Evolutionary conservation across 1,284 basidiomycete species (phyloP).

Genomic region (Termitomyces sp.): DNA sequence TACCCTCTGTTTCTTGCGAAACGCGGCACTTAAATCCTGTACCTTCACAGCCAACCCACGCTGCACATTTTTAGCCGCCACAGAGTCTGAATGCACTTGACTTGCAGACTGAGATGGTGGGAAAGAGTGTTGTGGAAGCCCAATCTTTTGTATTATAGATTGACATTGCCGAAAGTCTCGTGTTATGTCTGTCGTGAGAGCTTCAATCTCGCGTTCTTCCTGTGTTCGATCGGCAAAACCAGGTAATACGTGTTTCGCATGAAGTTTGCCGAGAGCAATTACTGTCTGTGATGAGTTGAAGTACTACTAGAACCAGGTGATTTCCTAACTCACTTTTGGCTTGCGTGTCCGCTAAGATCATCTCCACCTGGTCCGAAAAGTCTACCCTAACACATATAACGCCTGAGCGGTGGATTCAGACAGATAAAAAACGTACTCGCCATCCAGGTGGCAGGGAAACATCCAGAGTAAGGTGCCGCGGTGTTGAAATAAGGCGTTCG

Average conservation of each 20-base stretch:
- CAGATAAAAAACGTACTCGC: constrained; percentile 27
- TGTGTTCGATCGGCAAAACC: constrained; percentile 92
- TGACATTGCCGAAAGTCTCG: constrained; percentile 87
- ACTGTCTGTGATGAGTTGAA: constrained; percentile 42
- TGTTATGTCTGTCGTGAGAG: constrained; percentile 84
- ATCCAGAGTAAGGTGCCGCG: constrained; percentile 52
- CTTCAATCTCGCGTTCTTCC: constrained; percentile 93
- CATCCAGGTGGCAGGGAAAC: constrained; percentile 69
- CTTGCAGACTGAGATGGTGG: constrained; percentile 36
- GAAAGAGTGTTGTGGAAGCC: constrained; percentile 40
- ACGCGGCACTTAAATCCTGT: constrained; percentile 89
- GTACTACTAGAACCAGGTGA: constrained; percentile 17
- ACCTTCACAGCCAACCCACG: constrained; percentile 91
- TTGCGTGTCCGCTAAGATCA: constrained; percentile 63
- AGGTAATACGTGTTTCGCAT: constrained; percentile 93
- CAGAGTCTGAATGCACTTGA: constrained; percentile 46
- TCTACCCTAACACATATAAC: constrained; percentile 67
- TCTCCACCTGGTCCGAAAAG: constrained; percentile 82
- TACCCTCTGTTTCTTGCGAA: constrained; percentile 95
- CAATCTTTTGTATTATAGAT: constrained; percentile 72
- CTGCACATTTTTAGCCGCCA: constrained; percentile 94
- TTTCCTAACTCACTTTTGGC: constrained; percentile 67
- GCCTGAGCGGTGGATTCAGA: constrained; percentile 13
- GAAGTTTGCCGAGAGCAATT: constrained; percentile 81
- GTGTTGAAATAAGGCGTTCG: constrained; percentile 58